phyloP scores from a whole-genome alignment of 73 alveolate species.

The Paramecium tetraurelia region DNA sequence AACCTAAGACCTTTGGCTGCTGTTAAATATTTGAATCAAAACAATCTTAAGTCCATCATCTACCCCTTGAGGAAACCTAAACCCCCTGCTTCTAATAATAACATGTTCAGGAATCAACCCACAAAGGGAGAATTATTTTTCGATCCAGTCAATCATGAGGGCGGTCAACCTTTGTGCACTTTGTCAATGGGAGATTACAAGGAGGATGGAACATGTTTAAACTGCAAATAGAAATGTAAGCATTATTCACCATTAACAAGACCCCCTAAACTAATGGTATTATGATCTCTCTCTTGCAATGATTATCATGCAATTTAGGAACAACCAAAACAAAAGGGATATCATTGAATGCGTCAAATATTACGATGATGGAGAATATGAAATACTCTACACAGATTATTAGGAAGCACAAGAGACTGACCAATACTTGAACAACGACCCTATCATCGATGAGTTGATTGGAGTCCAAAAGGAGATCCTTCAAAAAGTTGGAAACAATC shows the following conservation, averaged over 20 bases:
- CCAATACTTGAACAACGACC: conserved; percentile 4
- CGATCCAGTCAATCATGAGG: conserved; percentile 31
- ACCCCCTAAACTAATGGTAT: not conserved
- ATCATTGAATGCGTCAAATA: conserved; percentile 26
- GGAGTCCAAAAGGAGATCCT: not conserved
- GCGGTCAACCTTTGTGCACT: conserved; percentile 26
- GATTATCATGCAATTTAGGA: not conserved
- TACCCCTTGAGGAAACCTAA: not conserved
- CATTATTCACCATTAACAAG: not conserved
- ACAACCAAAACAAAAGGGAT: not conserved
- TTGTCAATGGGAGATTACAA: not conserved
- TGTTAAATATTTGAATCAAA: not conserved
- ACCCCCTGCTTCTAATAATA: not conserved
- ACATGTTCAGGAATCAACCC: not conserved
- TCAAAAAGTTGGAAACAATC: not conserved
- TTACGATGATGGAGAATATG: conserved; percentile 53
- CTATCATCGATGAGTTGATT: not conserved
- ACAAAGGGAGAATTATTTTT: not conserved
- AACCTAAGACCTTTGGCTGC: conserved; percentile 27
- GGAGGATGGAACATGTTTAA: not conserved
- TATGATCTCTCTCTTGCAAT: not conserved
- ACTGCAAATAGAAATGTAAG: not conserved
- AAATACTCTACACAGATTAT: conserved; percentile 22
- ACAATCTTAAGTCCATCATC: not conserved
- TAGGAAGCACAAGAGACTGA: conserved; percentile 5